Evolutionary conservation across 164 flowering plant species (phyloP).

Genomic region (Vitis labrusca): DNA sequence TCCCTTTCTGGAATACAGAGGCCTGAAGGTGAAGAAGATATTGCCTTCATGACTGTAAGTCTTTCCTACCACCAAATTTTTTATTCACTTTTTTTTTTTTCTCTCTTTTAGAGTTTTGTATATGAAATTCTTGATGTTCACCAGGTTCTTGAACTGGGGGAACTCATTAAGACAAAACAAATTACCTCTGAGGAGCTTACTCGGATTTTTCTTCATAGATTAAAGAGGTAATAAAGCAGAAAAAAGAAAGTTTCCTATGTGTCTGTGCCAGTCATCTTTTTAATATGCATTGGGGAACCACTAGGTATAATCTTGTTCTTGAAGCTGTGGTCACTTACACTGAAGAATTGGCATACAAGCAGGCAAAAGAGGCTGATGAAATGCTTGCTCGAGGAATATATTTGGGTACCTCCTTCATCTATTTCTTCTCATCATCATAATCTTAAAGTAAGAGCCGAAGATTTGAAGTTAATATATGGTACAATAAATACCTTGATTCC

Average conservation of each 20-base stretch:
- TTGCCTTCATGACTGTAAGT: conserved; percentile 85
- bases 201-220: conserved; percentile 59
- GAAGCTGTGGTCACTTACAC: conserved; percentile 76
- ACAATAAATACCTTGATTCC: background rate
- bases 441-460: too few species aligned
- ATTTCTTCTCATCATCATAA: background rate
- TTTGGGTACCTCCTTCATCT: conserved; percentile 48
- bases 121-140: background rate
- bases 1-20: conserved; percentile 32
- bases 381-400: conserved; percentile 68
- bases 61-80: background rate
- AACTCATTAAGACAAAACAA: conserved; percentile 65
- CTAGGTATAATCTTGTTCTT: conserved; percentile 65
- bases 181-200: conserved; percentile 76
- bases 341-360: conserved; percentile 80
- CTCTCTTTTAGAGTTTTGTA: background rate
- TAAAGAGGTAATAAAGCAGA: conserved; percentile 52
- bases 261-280: too few species aligned
- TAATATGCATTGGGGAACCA: too few species aligned
- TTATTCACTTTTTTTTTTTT: background rate
- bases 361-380: conserved; percentile 79
- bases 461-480: background rate
- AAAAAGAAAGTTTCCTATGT: too few species aligned
- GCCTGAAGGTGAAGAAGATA: conserved; percentile 57
- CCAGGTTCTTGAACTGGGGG: conserved; percentile 80